phyloP scores from a whole-genome alignment of 352 stramenopile species.

The Globisporangium perplexum region DNA sequence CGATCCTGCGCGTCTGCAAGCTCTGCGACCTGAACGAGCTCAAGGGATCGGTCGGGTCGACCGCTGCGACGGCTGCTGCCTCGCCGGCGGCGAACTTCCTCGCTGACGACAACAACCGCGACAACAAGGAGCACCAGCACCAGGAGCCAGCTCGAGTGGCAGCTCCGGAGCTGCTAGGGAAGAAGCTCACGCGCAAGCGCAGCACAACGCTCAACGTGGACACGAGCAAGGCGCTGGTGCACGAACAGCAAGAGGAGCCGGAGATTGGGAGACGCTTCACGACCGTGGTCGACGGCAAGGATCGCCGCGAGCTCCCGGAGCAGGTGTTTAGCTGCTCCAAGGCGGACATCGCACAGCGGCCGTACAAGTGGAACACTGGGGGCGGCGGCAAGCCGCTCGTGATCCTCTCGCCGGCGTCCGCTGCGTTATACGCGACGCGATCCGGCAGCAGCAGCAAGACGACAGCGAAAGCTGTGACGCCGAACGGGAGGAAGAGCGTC shows the following conservation, averaged over 20 bases:
- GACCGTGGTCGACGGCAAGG: conserved; percentile 10
- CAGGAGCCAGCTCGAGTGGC: neutral
- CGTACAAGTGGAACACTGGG: conserved; percentile 13
- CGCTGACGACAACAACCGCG: neutral
- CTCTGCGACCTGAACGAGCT: conserved; percentile 35
- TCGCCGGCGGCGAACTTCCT: neutral
- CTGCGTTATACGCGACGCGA: conserved; percentile 4
- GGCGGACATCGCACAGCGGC: conserved; percentile 3
- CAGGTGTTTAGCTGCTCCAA: conserved; percentile 19
- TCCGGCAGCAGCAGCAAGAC: neutral
- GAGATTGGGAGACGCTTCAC: conserved; percentile 9
- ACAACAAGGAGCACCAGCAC: neutral
- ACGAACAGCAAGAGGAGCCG: conserved; percentile 1
- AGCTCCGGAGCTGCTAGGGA: neutral
- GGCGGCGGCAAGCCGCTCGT: conserved; percentile 12
- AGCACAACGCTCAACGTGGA: conserved; percentile 14
- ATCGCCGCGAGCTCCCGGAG: conserved; percentile 3
- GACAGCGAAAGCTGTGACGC: conserved; percentile 4
- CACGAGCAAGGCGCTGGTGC: conserved; percentile 6
- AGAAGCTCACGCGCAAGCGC: conserved; percentile 10
- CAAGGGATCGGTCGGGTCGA: conserved; percentile 11
- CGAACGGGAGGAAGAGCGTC: neutral
- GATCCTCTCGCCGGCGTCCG: conserved; percentile 10
- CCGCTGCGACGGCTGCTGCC: conserved; percentile 1
- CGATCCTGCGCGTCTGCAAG: conserved; percentile 60